Evolutionary conservation across 139 green algal genomes (phyloP).

Genomic region (Yamagishiella unicocca): DNA sequence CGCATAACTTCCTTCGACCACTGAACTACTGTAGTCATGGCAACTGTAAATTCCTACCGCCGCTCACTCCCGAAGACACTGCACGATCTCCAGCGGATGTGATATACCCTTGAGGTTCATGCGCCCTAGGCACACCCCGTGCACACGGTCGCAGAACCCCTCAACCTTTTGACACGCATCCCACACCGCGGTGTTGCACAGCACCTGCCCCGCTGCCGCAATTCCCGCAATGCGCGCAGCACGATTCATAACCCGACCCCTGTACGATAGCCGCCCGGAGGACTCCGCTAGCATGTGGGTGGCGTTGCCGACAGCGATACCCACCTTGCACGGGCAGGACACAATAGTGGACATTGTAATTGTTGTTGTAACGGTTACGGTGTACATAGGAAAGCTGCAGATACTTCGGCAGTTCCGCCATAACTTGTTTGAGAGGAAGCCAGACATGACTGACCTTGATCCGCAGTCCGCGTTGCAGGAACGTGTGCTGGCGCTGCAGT

Average conservation of each 20-base stretch:
- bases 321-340: slow-evolving; percentile 29
- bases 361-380: no score
- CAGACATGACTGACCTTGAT: slow-evolving; percentile 58
- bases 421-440: no score
- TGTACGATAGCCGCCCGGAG: slow-evolving; percentile 46
- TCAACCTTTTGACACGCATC: not conserved
- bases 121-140: not conserved
- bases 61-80: no score
- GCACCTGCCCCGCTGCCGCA: slow-evolving; percentile 38
- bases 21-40: no score
- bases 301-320: slow-evolving; percentile 30
- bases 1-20: no score
- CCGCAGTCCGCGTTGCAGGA: slow-evolving; percentile 31
- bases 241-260: slow-evolving; percentile 59
- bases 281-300: slow-evolving; percentile 17
- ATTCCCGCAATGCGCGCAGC: slow-evolving; percentile 25
- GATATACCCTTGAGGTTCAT: slow-evolving; percentile 13
- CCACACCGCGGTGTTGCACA: slow-evolving; percentile 11
- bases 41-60: no score
- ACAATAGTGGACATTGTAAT: no score
- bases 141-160: not conserved
- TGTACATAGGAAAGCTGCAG: no score
- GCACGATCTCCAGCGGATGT: slow-evolving; percentile 17
- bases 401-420: no score
- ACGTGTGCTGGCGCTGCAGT: not conserved